Base-by-base conservation (phyloP, 805 yeast genomes). In the Metschnikowia henanensis region DNA sequence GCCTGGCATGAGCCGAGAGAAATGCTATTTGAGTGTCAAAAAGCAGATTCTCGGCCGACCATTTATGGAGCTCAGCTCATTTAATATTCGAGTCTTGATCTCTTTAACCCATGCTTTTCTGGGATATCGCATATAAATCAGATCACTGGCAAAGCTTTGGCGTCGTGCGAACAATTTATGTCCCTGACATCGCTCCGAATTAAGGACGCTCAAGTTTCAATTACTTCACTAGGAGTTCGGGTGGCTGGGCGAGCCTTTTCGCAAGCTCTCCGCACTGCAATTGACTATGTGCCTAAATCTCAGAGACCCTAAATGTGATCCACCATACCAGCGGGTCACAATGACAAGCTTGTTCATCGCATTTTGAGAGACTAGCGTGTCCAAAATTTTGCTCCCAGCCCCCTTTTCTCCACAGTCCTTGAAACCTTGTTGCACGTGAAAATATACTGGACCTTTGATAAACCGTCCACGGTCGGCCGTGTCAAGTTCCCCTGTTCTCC, bases 301-400 rank as follows among this genome's bases (percentile, higher is more conserved):
- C 19, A 80, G 73, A 4, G 87, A 73, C 0, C 95, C 95, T 31
- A 87, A 58, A 4, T 86, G 87, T 0, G 73, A 72, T 0, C 95
- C 95, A 1, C 92, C 92, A 57, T 84, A 84, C 95, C 95, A 87
- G 47, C 96, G 59, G 0, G 87, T 77, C 0, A 84, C 94, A 21
- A 87, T 80, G 1, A 87, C 75, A 15, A 87, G 54, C 0, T 81
- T 75, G 56, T 84, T 82, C 4, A 72, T 61, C 10, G 80, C 41
- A 30, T 75, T 63, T 6, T 76, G 59, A 23, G 78, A 62, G 17
- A 77, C 79, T 3, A 85, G 57, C 9, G 79, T 77, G 43, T 64
- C 64, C 20, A 84, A 56, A 8, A 87, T 50, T 45, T 84, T 62
- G 13, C 69, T 58, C 0, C 94, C 95, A 0, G 91, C 85, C 1